Evolutionary conservation across 2,329 filamentous ascomycete species (phyloP), one percentile per base, ranked within the genome.

Genomic region (Didymella pinodella): DNA sequence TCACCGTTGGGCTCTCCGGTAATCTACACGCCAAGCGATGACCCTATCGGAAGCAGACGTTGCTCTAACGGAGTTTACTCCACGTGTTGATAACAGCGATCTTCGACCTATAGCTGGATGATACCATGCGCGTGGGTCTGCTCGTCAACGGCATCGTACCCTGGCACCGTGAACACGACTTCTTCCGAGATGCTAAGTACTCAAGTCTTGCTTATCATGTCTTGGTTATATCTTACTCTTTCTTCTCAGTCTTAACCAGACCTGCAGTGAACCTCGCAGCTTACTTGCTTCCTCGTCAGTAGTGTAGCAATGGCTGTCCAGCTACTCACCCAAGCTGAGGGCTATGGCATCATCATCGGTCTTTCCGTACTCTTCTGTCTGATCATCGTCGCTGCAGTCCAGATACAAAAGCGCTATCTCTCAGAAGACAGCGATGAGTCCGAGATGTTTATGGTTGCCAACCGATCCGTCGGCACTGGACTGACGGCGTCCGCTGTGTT

Each of bases 401-500:
- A 64, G 32, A 62, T 65, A 10, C 61, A 65, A 29, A 63, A 63
- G 25, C 48, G 53, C 2, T 64, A 65, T 18, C 63, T 65, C 7
- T 54, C 61, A 2, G 61, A 65, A 51, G 61, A 65, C 26, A 57
- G 57, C 20, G 61, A 62, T 45, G 66, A 64, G n/a, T 66, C 64
- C 7, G 65, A 69, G 51, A 66, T 65, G 61, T 67, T 68, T 56
- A 64, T 61, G 57, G 61, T 61, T 26, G 65, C 62, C 8, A 61
- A 65, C 31, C 57, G 65, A 38, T 63, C 61, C 26, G 68, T 62
- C 32, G 66, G 62, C 7, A 65, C 66, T 2, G 63, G 66, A 31
- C 53, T 68, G 20, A 62, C 65, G 10, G 66, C 66, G 7, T 64
- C 64, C 12, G 64, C 64, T 31, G 65, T 67, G 4, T 58, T 64